phyloP scores from a whole-genome alignment of 176 grass and related monocot genomes.

The Echinochloa phyllopogon region DNA sequence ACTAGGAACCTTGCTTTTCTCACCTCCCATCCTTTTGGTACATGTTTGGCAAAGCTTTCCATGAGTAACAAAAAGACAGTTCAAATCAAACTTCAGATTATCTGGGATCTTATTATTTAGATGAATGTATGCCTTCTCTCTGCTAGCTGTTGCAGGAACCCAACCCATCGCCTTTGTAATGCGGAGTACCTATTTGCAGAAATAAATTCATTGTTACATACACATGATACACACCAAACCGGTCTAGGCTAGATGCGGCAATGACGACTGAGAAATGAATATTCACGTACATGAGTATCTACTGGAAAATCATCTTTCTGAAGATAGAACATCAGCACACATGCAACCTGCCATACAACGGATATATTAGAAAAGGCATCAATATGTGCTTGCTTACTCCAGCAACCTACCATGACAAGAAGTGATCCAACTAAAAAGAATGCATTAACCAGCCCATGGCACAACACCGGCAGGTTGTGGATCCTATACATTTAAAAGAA shows the following conservation, averaged over 20 bases:
- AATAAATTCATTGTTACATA: constrained; percentile 36
- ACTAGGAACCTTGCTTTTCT: constrained; percentile 39
- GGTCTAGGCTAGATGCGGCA: not conserved
- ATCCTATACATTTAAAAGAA: constrained; percentile 11
- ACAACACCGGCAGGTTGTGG: constrained; percentile 1
- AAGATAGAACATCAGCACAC: constrained; percentile 93
- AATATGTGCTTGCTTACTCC: constrained; percentile 19
- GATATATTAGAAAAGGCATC: constrained; percentile 16
- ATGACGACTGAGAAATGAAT: constrained; percentile 13
- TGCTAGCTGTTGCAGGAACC: constrained; percentile 63
- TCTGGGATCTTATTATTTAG: constrained; percentile 79
- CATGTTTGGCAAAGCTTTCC: constrained; percentile 86
- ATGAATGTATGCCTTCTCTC: constrained; percentile 86
- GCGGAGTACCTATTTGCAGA: constrained; percentile 67
- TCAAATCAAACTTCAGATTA: constrained; percentile 93
- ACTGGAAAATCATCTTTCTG: constrained; percentile 93
- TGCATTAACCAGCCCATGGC: not conserved
- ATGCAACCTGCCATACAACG: constrained; percentile 65
- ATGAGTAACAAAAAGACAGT: constrained; percentile 91
- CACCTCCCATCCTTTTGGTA: constrained; percentile 46
- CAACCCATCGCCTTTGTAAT: constrained; percentile 86
- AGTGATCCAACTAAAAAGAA: not conserved
- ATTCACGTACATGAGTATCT: constrained; percentile 76
- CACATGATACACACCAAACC: not conserved
- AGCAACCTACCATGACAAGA: not conserved